These are phyloP conservation scores for Coniosporium apollinis DNA, from an alignment of 495 filamentous ascomycete species.

Conservation along the genomic window DNA sequence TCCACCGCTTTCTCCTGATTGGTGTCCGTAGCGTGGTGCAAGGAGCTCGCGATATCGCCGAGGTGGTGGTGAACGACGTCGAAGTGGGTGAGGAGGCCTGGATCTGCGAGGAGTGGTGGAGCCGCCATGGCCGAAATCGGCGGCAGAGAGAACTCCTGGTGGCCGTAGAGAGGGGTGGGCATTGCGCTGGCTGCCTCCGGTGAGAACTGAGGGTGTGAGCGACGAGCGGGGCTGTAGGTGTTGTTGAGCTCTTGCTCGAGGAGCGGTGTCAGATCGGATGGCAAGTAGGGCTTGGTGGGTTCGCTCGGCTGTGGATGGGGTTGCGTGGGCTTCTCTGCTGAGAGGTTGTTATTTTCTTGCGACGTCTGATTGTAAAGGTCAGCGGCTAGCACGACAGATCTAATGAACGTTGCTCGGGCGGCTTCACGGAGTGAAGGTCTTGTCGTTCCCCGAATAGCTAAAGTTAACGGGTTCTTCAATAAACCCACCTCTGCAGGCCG, in stretches of 20 bases:
- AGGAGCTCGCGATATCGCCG: constrained; percentile 3
- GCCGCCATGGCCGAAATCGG: not conserved
- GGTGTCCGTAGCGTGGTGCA: too few species aligned
- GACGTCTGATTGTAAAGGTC: not conserved
- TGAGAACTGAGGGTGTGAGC: constrained; percentile 4
- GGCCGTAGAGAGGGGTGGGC: constrained; percentile 11
- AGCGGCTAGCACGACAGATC: too few species aligned
- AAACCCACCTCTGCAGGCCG: too few species aligned
- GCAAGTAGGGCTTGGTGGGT: too few species aligned
- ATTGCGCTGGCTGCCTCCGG: constrained; percentile 12
- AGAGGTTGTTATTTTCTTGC: not conserved
- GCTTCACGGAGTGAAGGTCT: too few species aligned
- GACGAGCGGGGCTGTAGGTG: not conserved
- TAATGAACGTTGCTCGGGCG: too few species aligned
- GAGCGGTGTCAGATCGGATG: constrained; percentile 4
- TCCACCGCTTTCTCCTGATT: constrained; percentile 1
- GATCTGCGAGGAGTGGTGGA: constrained; percentile 9
- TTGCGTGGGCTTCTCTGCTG: not conserved
- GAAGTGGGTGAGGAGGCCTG: constrained; percentile 9
- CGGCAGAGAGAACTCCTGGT: not conserved
- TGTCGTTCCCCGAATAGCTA: too few species aligned
- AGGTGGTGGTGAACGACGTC: constrained; percentile 13
- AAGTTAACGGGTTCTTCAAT: too few species aligned
- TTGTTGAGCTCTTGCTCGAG: constrained; percentile 1
- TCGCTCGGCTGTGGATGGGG: not conserved